A percentile compares a stretch with the other conserved stretches of the same genome.
Conservation (phyloP, 2,329 filamentous ascomycete species). For the Cladosporium sp. region DNA sequence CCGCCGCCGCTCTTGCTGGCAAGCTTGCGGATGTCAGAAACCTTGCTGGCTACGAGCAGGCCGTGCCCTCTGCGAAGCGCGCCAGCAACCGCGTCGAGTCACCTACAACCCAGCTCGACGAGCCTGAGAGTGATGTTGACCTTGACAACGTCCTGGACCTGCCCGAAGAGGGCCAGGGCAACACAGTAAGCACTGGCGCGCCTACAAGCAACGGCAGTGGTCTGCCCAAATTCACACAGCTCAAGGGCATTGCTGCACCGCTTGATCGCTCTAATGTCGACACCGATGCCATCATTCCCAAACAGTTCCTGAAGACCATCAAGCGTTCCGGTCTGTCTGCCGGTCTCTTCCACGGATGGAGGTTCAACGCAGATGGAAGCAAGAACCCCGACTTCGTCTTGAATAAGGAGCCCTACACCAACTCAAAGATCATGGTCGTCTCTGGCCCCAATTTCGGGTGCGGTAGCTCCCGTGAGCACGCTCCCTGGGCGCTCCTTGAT, state of each 20-base stretch:
- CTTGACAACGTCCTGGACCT: constrained; percentile 61
- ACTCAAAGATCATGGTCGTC: constrained; percentile 83
- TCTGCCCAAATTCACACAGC: constrained; percentile 75
- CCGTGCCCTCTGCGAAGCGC: constrained; percentile 35
- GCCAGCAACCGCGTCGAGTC: constrained; percentile 57
- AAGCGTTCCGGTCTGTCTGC: constrained; percentile 90
- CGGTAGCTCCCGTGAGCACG: constrained; percentile 87
- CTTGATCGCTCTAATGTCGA: constrained; percentile 88
- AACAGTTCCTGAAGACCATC: constrained; percentile 99
- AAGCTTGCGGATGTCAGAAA: constrained; percentile 90
- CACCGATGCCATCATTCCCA: constrained; percentile 98
- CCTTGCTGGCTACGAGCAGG: constrained; percentile 55
- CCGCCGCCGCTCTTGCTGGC: constrained; percentile 81
- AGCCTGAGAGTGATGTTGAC: constrained; percentile 58
- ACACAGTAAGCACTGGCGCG: constrained; percentile 51
- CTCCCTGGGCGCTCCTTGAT: constrained; percentile 93
- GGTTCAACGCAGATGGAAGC: constrained; percentile 64
- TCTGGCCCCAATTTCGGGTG: constrained; percentile 95
- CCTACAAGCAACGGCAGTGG: constrained; percentile 51
- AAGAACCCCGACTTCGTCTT: constrained; percentile 82
- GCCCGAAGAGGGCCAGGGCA: constrained; percentile 64
- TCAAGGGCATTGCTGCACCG: constrained; percentile 83
- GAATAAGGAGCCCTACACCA: constrained; percentile 81
- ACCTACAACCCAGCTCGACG: constrained; percentile 46
- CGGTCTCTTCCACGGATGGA: constrained; percentile 81